phyloP scores from a whole-genome alignment of 805 yeast genomes.

The Saccharomycopsis vini region DNA sequence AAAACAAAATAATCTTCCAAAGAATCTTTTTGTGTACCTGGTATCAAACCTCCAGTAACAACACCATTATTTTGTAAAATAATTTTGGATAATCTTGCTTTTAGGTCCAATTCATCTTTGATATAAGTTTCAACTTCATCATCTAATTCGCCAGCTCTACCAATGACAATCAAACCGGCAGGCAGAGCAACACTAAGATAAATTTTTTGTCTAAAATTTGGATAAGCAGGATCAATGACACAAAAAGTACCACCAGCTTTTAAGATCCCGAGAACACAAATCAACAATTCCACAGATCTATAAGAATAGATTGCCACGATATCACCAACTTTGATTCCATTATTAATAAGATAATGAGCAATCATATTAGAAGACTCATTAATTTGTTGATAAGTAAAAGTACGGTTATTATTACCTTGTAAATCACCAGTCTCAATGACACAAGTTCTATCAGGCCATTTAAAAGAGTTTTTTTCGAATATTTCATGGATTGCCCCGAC shows the following conservation, averaged over 20 bases:
- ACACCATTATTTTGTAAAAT: slow-evolving; percentile 71
- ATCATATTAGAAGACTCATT: slow-evolving; percentile 89
- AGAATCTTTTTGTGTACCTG: slow-evolving; percentile 22
- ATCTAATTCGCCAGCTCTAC: slow-evolving; percentile 81
- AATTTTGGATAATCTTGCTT: slow-evolving; percentile 67
- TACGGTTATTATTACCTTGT: slow-evolving; percentile 45
- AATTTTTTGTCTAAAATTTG: slow-evolving; percentile 94
- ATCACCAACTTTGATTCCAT: slow-evolving; percentile 85
- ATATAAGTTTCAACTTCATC: slow-evolving; percentile 73
- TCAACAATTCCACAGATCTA: slow-evolving; percentile 93
- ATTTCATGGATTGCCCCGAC: slow-evolving; percentile 97
- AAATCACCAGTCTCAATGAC: slow-evolving; percentile 85
- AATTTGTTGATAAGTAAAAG: slow-evolving; percentile 79
- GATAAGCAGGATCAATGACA: slow-evolving; percentile 98
- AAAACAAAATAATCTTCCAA: slow-evolving; percentile 38
- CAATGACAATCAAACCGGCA: slow-evolving; percentile 77
- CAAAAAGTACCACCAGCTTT: slow-evolving; percentile 99
- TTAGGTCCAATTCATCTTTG: slow-evolving; percentile 57
- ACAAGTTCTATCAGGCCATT: slow-evolving; percentile 79
- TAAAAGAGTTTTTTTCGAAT: slow-evolving; percentile 76
- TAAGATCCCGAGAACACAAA: slow-evolving; percentile 94
- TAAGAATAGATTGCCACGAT: slow-evolving; percentile 97
- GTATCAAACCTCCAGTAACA: slow-evolving; percentile 46
- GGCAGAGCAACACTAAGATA: slow-evolving; percentile 93
- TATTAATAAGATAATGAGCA: slow-evolving; percentile 74